A percentile compares a stretch with the other conserved stretches of the same genome.
These are phyloP conservation scores for Lipomyces spencermartinsiae DNA, from an alignment of 805 yeast species.

Conservation along the genomic window DNA sequence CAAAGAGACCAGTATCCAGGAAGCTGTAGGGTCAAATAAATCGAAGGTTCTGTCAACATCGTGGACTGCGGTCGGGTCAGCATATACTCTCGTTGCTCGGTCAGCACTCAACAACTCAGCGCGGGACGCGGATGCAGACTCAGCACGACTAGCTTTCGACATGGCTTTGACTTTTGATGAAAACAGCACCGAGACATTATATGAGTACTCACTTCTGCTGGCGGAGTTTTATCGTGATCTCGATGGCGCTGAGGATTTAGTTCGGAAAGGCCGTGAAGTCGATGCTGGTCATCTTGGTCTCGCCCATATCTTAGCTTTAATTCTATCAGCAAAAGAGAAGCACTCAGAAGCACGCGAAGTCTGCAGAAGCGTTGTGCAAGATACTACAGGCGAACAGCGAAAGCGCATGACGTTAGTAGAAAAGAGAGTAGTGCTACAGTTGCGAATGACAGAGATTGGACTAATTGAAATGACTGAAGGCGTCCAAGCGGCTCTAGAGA, in stretches of 20 bases:
- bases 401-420: slow-evolving; percentile 30
- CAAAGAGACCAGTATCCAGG: background rate
- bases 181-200: slow-evolving; percentile 11
- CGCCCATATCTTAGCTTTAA: slow-evolving; percentile 32
- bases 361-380: slow-evolving; percentile 16
- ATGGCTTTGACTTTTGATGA: slow-evolving; percentile 17
- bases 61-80: slow-evolving; percentile 35
- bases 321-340: slow-evolving; percentile 24
- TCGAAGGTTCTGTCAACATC: slow-evolving; percentile 14
- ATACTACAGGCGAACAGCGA: slow-evolving; percentile 14
- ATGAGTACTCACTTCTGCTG: slow-evolving; percentile 26
- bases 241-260: slow-evolving; percentile 22
- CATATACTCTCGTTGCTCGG: slow-evolving; percentile 28
- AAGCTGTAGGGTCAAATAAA: background rate
- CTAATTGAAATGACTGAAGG: slow-evolving; percentile 31
- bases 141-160: slow-evolving; percentile 25
- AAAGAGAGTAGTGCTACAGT: slow-evolving; percentile 29
- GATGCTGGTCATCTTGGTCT: slow-evolving; percentile 27
- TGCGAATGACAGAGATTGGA: slow-evolving; percentile 34
- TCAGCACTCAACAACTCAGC: slow-evolving; percentile 15
- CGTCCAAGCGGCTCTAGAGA: slow-evolving; percentile 33
- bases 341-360: slow-evolving; percentile 26
- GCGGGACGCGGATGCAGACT: slow-evolving; percentile 11
- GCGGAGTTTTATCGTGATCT: slow-evolving; percentile 24
- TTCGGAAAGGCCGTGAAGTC: slow-evolving; percentile 22